phyloP scores from a whole-genome alignment of 1,284 basidiomycete species.

The Rhodotorula sp. region DNA sequence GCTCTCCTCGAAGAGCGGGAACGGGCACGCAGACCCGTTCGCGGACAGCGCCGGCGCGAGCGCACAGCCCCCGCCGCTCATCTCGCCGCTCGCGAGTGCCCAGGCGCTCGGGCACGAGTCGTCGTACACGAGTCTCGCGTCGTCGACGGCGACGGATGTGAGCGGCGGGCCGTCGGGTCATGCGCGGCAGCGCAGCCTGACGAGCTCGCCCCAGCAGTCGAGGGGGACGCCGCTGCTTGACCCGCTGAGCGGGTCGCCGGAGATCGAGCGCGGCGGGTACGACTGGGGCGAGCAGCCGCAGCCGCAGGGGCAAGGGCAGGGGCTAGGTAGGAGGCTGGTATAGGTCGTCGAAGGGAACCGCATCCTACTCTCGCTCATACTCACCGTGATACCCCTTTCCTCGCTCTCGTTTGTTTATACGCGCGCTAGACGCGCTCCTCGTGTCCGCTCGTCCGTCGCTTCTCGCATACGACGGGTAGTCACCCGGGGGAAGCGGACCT shows the following conservation, averaged over 20 bases:
- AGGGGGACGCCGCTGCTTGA: neutral
- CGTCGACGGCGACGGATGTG: slow-evolving; percentile 1
- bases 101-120: neutral
- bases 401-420: neutral
- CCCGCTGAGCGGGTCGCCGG: neutral
- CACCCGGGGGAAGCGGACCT: no score
- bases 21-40: slow-evolving; percentile 8
- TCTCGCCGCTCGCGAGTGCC: slow-evolving; percentile 1
- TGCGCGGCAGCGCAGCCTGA: slow-evolving; percentile 9
- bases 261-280: slow-evolving; percentile 1
- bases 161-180: neutral
- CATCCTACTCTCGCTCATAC: neutral
- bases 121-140: slow-evolving; percentile 2
- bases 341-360: neutral
- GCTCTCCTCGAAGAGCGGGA: slow-evolving; percentile 6
- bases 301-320: neutral
- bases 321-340: neutral
- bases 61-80: slow-evolving; percentile 2
- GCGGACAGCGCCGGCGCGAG: neutral
- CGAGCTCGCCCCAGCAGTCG: neutral
- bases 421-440: neutral
- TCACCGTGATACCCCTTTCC: neutral
- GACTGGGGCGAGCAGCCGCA: slow-evolving; percentile 3
- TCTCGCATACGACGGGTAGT: no score
- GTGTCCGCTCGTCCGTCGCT: no score